Conservation (phyloP, 768 basidiomycete species). For the Trametopsis cervina region DNA sequence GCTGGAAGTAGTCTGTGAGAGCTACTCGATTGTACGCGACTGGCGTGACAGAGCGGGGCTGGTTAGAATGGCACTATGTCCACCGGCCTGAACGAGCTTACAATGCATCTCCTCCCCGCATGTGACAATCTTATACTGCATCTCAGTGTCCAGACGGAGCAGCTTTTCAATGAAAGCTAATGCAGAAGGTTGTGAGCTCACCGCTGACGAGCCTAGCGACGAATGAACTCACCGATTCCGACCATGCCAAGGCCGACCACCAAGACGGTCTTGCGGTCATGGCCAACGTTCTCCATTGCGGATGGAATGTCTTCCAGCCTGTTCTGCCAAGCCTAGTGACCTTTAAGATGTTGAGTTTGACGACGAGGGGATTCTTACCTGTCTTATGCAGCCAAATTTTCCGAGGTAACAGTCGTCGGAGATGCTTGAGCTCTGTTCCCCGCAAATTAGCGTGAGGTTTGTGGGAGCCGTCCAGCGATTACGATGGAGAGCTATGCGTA, state of each 20-base stretch:
- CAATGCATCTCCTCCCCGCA: slow-evolving; percentile 46
- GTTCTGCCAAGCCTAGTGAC: too few species aligned
- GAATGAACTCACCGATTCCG: slow-evolving; percentile 37
- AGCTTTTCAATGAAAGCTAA: slow-evolving; percentile 67
- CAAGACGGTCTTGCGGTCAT: slow-evolving; percentile 25
- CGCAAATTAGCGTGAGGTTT: too few species aligned
- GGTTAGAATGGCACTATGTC: not conserved
- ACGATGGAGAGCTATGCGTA: too few species aligned
- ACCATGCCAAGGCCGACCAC: slow-evolving; percentile 57
- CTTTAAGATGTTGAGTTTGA: too few species aligned
- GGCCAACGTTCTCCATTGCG: slow-evolving; percentile 7
- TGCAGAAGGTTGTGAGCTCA: not conserved
- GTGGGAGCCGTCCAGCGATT: too few species aligned
- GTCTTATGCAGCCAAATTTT: too few species aligned
- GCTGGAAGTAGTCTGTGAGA: slow-evolving; percentile 56
- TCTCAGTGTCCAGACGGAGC: slow-evolving; percentile 43
- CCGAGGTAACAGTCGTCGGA: too few species aligned
- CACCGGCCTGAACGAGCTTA: not conserved
- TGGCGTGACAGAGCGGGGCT: slow-evolving; percentile 12
- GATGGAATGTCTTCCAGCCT: not conserved
- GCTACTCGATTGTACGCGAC: slow-evolving; percentile 53
- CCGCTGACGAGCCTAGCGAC: not conserved
- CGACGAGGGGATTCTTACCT: too few species aligned
- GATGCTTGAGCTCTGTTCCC: too few species aligned
- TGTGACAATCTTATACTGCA: slow-evolving; percentile 46